Evolutionary conservation across 768 basidiomycete species (phyloP), one percentile per base, ranked within the genome.

Genomic region (Tricholoma flavovirens): DNA sequence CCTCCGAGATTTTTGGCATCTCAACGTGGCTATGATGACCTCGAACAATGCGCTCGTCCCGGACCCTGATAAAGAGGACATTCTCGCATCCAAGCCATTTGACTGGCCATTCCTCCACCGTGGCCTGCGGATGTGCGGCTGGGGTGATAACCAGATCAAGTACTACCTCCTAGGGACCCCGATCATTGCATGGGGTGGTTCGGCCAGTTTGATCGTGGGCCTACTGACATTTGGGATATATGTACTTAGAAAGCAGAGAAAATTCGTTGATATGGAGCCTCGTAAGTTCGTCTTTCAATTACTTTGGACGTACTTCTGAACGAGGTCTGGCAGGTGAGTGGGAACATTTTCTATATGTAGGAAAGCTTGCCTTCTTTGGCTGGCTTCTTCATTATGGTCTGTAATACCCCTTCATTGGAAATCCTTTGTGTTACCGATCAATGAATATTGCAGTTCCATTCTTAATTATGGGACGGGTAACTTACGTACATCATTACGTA

Each of bases 21-120:
- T 99, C 55, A 99, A 99, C 66, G 93, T 99, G 22, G 97, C 95
- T 7, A 99, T 99, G 97, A 94, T 95, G 92, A 97, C 96, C 0
- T 98, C 97, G 4, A 99, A 99, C 76, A 99, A 99, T 67, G 96
- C 97, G 0, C 86, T 99, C 54, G 70, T 98, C 38, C 97, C 97
- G 1, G 94, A 99, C 65, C 93, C 96, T 0, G 97, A 99, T 77
- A 98, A 98, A 73, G 93, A 96, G 63, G 97, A 99, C 68, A 93
- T 98, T 66, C 84, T 99, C 51, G 97, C 96, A 0, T 96, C 93
- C 32, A 83, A 81, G 62, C 95, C 96, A 0, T 80, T 81, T 36
- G 95, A 98, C 65, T 99, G 97, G 96, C 96, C 96, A 0, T 86
- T 90, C 74, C 76, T 98, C 38, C 84, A 83, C 46, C 79, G 95